A percentile compares a stretch with the other conserved stretches of the same genome.
phyloP scores from a whole-genome alignment of 768 basidiomycete species.

The Pleurotus salmoneostramineus region DNA sequence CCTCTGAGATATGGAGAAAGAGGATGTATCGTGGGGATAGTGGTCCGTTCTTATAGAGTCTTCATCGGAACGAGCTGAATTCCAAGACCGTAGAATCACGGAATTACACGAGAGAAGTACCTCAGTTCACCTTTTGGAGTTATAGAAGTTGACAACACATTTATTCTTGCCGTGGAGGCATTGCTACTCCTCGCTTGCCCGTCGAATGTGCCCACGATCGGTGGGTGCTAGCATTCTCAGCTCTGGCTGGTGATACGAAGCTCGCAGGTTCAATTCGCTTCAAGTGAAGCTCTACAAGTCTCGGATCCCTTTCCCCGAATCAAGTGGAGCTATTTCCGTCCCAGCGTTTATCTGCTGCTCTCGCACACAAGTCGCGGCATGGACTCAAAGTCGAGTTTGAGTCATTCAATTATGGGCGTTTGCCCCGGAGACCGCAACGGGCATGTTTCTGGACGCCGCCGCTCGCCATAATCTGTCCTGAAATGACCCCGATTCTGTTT shows the following conservation, averaged over 20 bases:
- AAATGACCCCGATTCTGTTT: too few relatives aligned
- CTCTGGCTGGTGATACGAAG: background rate
- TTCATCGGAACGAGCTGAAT: too few relatives aligned
- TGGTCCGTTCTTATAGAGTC: background rate
- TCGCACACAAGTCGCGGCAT: too few relatives aligned
- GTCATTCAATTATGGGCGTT: background rate
- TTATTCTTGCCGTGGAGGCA: background rate
- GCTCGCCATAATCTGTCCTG: too few relatives aligned
- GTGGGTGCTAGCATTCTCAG: conserved; percentile 1
- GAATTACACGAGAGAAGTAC: conserved; percentile 1
- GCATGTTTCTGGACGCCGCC: too few relatives aligned
- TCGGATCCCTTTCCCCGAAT: too few relatives aligned
- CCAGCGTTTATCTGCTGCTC: background rate
- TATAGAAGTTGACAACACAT: background rate
- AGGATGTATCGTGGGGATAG: background rate
- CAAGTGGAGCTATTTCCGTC: conserved; percentile 3
- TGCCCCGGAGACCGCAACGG: too few relatives aligned
- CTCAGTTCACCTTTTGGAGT: conserved; percentile 3
- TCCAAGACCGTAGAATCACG: background rate
- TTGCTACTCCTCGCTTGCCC: background rate
- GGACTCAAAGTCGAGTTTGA: background rate
- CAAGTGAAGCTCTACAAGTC: background rate
- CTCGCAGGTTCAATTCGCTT: too few relatives aligned
- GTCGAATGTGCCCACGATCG: background rate
- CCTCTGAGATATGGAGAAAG: background rate